phyloP scores from a whole-genome alignment of 2,329 filamentous ascomycete species.

The Periglandula ipomoeae region DNA sequence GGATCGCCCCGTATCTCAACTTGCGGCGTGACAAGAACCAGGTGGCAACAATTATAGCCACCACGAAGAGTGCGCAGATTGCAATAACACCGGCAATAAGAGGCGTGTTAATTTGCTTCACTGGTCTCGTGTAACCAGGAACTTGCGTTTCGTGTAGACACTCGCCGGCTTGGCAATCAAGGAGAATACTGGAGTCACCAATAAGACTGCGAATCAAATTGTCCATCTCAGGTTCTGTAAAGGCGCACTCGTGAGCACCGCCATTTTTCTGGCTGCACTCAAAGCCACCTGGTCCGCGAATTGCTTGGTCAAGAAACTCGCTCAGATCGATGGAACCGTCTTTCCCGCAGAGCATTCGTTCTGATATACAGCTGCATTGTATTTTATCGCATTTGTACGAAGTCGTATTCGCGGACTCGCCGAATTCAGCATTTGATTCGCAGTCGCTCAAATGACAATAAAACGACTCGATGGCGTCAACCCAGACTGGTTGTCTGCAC shows the following conservation, averaged over 20 bases:
- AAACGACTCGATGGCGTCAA: constrained; percentile 88
- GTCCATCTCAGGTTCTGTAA: constrained; percentile 89
- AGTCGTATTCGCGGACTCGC: constrained; percentile 67
- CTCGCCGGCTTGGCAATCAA: constrained; percentile 78
- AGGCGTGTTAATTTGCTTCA: constrained; percentile 95
- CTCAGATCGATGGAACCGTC: constrained; percentile 84
- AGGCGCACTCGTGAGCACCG: constrained; percentile 59
- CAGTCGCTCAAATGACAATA: constrained; percentile 87
- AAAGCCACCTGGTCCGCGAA: constrained; percentile 83
- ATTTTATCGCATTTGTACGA: constrained; percentile 79
- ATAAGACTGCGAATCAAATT: constrained; percentile 81
- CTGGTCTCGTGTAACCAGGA: constrained; percentile 77
- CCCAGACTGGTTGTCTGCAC: constrained; percentile 60
- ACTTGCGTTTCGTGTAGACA: constrained; percentile 90
- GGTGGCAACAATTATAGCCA: constrained; percentile 70
- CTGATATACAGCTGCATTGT: constrained; percentile 78
- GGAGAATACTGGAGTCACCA: constrained; percentile 79
- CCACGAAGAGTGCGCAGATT: constrained; percentile 73
- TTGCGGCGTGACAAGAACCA: constrained; percentile 83
- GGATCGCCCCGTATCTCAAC: constrained; percentile 61
- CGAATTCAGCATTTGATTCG: constrained; percentile 59
- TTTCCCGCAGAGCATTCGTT: constrained; percentile 89
- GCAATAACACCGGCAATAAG: constrained; percentile 92
- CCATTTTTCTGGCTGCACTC: constrained; percentile 60
- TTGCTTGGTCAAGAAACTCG: constrained; percentile 74